Percentiles rank a stretch among this genome's conserved stretches.
Conservation (phyloP, 257 asterid species). For the Primulina tabacum region DNA sequence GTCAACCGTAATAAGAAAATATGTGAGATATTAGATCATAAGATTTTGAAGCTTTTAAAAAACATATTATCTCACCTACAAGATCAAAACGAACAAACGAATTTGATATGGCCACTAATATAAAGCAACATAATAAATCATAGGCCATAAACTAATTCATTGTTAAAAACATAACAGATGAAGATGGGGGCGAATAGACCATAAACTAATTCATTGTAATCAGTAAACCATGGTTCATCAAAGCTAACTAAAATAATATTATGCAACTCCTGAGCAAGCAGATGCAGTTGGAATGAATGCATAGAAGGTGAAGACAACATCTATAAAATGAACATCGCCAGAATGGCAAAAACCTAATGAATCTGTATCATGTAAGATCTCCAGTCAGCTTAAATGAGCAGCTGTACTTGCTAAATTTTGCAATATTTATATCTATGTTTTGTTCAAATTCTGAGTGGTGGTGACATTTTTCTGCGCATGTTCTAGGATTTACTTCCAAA, state of each 20-base stretch:
- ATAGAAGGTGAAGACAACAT: neutral
- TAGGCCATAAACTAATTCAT: too few relatives aligned
- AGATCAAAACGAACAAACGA: too few relatives aligned
- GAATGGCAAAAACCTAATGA: neutral
- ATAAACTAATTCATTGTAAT: too few relatives aligned
- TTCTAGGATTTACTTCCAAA: neutral
- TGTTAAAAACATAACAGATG: too few relatives aligned
- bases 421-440: constrained; percentile 8
- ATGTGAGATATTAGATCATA: too few relatives aligned
- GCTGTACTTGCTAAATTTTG: neutral
- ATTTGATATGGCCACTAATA: too few relatives aligned
- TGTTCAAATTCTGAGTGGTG: constrained; percentile 2
- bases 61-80: too few relatives aligned
- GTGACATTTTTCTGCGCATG: neutral
- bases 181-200: too few relatives aligned
- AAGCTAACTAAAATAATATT: neutral
- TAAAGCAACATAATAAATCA: too few relatives aligned
- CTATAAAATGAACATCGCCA: neutral
- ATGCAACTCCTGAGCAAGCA: neutral
- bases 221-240: neutral
- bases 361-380: neutral
- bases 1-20: too few relatives aligned
- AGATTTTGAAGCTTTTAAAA: too few relatives aligned
- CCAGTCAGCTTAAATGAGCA: neutral
- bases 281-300: neutral